Evolutionary conservation across 495 filamentous ascomycete genomes (phyloP), one percentile per base, ranked within the genome.

Genomic region (Cercophora sp.): DNA sequence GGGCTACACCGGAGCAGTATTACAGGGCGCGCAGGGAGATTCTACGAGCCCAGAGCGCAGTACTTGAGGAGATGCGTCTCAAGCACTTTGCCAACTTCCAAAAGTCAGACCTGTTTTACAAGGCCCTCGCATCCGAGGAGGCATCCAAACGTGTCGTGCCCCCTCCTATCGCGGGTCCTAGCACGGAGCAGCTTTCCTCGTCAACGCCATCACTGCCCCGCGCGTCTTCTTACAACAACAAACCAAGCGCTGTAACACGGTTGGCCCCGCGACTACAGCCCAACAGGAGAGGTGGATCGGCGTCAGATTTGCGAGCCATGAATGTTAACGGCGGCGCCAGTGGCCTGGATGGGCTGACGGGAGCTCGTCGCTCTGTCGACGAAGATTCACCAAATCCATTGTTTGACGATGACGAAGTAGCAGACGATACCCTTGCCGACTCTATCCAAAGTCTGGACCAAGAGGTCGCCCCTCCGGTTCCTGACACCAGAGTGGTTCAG

Each of bases 71-170:
- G 49, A 85, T 99, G 81, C 82, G 91, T 51, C 79, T 78, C 26
- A 81, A 73, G 27, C 80, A 95, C 60, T 91, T 91, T 53, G 82
- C 85, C 16, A 85, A 83, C 35, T 99, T 99, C 68, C 93, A 89
- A 59, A 85, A 85, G 43, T 96, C 91, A 0, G 91, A 96, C 61
- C 64, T 97, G 0, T 99, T 89, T 65, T 97, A 89, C 76, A 97
- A 99, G 60, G 96, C 89, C 57, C 75, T 97, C 4, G 88, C 93
- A 8, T 88, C 91, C 1, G 91, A 96, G 56, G 90, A 96, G 60
- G 80, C 81, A 19, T 80, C 86, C 0, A 74, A 75, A 45, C 70
- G 64, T 31, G 61, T 60, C 9, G 48, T 56, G 8, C n/a, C 53
- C 15, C n/a, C n/a, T n/a, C 46, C 59, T 2, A 51, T 52, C 32